Evolutionary conservation across 2,329 filamentous ascomycete species (phyloP).

Genomic region (Pyrenophora teres): DNA sequence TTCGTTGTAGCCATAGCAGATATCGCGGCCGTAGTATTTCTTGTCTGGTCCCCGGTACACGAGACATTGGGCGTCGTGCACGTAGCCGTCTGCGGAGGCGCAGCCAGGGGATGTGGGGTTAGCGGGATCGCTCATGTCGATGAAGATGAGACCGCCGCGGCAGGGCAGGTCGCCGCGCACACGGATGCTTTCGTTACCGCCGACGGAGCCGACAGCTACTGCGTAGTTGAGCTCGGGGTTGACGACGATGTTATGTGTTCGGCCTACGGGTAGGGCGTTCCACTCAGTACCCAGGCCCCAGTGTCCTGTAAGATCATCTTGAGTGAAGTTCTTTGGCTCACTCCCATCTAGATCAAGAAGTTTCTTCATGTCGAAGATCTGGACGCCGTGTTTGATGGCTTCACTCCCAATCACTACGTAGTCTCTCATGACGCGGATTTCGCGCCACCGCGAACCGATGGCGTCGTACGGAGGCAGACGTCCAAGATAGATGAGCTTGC

Average conservation of each 20-base stretch:
- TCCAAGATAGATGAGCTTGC: conserved; percentile 57
- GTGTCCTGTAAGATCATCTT: conserved; percentile 32
- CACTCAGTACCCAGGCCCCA: conserved; percentile 15
- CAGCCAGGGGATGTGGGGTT: conserved; percentile 59
- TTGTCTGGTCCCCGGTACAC: conserved; percentile 58
- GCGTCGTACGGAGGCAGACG: conserved; percentile 54
- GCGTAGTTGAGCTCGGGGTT: conserved; percentile 38
- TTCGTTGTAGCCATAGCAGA: conserved; percentile 62
- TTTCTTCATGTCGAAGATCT: conserved; percentile 65
- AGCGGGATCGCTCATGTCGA: conserved; percentile 58
- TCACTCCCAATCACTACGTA: conserved; percentile 46
- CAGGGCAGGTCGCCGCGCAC: conserved; percentile 45
- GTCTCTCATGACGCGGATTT: conserved; percentile 51
- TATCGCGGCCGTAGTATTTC: conserved; percentile 54
- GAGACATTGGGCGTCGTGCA: conserved; percentile 64
- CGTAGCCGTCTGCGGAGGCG: conserved; percentile 59
- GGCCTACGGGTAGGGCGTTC: conserved; percentile 33
- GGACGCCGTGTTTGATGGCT: conserved; percentile 56
- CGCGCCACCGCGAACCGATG: conserved; percentile 55
- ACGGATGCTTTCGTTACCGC: conserved; percentile 32
- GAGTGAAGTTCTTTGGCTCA: conserved; percentile 31
- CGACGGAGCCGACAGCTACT: conserved; percentile 35
- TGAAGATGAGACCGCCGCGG: conserved; percentile 59
- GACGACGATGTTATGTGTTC: conserved; percentile 42
- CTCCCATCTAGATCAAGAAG: conserved; percentile 31